Evolutionary conservation across 129 eudicot genomes (phyloP), one percentile per base, ranked within the genome.

Genomic region (Escallonia rubra): DNA sequence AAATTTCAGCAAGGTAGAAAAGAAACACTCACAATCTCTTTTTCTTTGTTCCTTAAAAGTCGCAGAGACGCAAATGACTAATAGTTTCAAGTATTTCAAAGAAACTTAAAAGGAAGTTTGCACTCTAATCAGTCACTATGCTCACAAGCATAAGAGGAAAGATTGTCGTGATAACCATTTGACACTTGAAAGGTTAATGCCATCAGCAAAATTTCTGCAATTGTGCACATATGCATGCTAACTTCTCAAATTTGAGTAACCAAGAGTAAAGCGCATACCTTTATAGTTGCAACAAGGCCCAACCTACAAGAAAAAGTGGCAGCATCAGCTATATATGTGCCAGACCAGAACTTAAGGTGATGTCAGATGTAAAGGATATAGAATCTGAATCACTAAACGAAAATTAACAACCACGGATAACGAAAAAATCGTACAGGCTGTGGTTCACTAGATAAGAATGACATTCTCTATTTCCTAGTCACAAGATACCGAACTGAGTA

Each of bases 211-310:
- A 23, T 23, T 16, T 23, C 23, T 63, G 47, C 52, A 9, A 57
- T 23, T 23, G 43, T 34, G 40, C 42, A 56, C 7, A 56, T 41
- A 4, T 14, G 41, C 63, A 11, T n/a, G 38, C 4, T 57, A 8
- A 38, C 10, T 43, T 41, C 65, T 58, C 44, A 46, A 58, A 15
- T 12, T 5, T 47, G 42, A 40, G 59, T 41, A 59, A 47, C 16
- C 43, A 64, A n/a, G 34, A 63, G 57, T 65, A 14, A 64, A 54
- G 8, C 68, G 13, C 75, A 57, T 84, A 90, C 97, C 97, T 90
- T 90, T 41, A 90, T 90, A 50, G 91, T 90, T 57, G 91, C 83
- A 57, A 90, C 97, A 79, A 90, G 97, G 47, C 91, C 86, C 79
- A 90, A 82, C 95, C 95, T 90, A 87, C 49, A 77, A 66, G 44